A percentile compares a stretch with the other conserved stretches of the same genome.
phyloP scores from a whole-genome alignment of 257 asterid species.

The Paulownia fortunei region DNA sequence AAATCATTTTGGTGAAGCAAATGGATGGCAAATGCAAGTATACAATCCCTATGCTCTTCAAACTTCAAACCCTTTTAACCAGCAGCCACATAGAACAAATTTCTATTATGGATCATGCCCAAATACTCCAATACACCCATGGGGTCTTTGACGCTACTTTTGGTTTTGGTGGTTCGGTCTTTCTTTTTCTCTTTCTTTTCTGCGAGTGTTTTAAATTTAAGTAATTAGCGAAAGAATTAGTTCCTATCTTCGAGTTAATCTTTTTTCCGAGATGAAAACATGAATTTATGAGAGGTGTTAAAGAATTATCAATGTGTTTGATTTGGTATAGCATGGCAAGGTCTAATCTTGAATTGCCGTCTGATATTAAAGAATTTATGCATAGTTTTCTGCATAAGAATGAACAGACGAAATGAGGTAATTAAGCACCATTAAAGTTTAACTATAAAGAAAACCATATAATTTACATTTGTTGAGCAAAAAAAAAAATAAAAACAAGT shows the following conservation, averaged over 20 bases:
- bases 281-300: neutral
- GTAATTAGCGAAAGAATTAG: neutral
- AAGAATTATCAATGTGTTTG: neutral
- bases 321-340: neutral
- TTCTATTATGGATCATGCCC: conserved; percentile 37
- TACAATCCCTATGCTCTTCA: conserved; percentile 29
- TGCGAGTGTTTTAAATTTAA: neutral
- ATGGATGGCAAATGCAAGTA: conserved; percentile 52
- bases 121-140: conserved; percentile 31
- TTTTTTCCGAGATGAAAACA: neutral
- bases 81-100: conserved; percentile 29
- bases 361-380: neutral
- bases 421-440: too few relatives aligned
- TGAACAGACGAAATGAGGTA: too few relatives aligned
- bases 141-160: conserved; percentile 37
- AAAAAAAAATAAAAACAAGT: too few relatives aligned
- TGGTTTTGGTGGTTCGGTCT: neutral
- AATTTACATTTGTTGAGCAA: too few relatives aligned
- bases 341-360: neutral
- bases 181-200: neutral
- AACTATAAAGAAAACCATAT: too few relatives aligned
- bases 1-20: conserved; percentile 6
- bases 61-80: conserved; percentile 45
- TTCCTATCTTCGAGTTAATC: too few relatives aligned
- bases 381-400: too few relatives aligned